Base-by-base conservation (phyloP, 2,329 filamentous ascomycete species). In the Beauveria pseudobassiana region DNA sequence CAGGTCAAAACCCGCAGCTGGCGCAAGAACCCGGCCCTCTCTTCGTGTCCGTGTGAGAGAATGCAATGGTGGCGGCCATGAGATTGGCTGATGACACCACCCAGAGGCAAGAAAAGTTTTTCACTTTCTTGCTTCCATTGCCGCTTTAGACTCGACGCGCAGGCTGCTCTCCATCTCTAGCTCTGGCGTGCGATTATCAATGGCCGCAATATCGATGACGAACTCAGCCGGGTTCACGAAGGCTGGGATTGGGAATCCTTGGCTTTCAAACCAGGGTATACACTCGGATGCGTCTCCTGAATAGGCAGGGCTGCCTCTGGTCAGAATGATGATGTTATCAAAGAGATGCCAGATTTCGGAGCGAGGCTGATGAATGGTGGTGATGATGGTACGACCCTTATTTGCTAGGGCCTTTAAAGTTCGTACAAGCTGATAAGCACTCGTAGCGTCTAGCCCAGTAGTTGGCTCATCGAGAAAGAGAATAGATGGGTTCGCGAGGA, bases 161-260 rank as follows among this genome's bases (percentile, higher is more conserved):
- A 77, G 74, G 16, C 78, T 78, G 0, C 84, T 88, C 42, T 80
- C 77, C 16, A 75, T 74, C 68, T 93, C 89, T 4, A 87, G 75
- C 66, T 89, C 86, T 0, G 83, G 79, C 0, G 84, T 87, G 5
- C 90, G 82, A 67, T 86, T 90, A 68, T 93, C 89, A 12, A 91
- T 78, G 6, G 89, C 89, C 1, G 89, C 86, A 38, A 90, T 78
- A 65, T 93, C 89, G 61, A 93, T 87, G 55, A 91, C 72, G 68
- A 87, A 88, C 66, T 93, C 89, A 2, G 89, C 89, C 0, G 90
- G 89, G 66, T 93, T 93, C 51, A 90, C 87, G 67, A 91, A 91
- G 0, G 84, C 76, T 0, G 88, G 89, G 50, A 91, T 74, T 14
- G 81, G 75, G 65, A 87, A 82, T 0, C 86, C 88, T 12, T 82